phyloP scores from a whole-genome alignment of 169 alveolate genomes.

The Theileria orientalis region DNA sequence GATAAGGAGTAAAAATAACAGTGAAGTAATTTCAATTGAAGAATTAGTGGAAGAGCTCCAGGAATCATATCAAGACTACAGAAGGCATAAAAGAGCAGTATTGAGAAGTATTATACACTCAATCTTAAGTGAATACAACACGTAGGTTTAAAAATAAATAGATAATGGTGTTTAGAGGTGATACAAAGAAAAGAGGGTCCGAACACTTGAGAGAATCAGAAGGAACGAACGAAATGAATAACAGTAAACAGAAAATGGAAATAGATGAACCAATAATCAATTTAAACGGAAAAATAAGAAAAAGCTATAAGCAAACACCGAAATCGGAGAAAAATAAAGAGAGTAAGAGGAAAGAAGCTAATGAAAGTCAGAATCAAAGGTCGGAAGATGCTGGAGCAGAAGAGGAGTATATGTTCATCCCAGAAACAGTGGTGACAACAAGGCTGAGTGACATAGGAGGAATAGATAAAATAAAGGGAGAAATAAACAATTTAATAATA shows the following conservation, averaged over 20 bases:
- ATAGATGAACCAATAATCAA: slow-evolving; percentile 8
- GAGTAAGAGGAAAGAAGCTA: background rate
- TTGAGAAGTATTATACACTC: slow-evolving; percentile 26
- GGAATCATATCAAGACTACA: slow-evolving; percentile 45
- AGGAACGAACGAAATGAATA: background rate
- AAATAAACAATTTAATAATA: slow-evolving; percentile 71
- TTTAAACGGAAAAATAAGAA: slow-evolving; percentile 9
- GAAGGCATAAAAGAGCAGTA: slow-evolving; percentile 56
- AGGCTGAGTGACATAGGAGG: slow-evolving; percentile 68
- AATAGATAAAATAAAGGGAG: slow-evolving; percentile 69
- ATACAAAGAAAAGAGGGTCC: background rate
- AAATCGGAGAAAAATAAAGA: background rate
- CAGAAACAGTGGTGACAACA: slow-evolving; percentile 30
- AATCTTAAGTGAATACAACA: slow-evolving; percentile 16
- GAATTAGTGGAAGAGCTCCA: slow-evolving; percentile 27
- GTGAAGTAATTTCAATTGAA: slow-evolving; percentile 14
- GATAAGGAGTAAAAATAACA: background rate
- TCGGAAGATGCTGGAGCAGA: slow-evolving; percentile 2
- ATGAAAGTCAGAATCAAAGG: slow-evolving; percentile 8
- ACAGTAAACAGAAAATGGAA: slow-evolving; percentile 9
- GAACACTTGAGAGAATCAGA: background rate
- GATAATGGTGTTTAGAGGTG: background rate
- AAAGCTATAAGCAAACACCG: slow-evolving; percentile 10
- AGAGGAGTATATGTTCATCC: slow-evolving; percentile 24
- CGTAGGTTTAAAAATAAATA: background rate